These are phyloP conservation scores for Exophiala spinifera DNA, from an alignment of 2,329 filamentous ascomycete genomes.

Conservation along the genomic window DNA sequence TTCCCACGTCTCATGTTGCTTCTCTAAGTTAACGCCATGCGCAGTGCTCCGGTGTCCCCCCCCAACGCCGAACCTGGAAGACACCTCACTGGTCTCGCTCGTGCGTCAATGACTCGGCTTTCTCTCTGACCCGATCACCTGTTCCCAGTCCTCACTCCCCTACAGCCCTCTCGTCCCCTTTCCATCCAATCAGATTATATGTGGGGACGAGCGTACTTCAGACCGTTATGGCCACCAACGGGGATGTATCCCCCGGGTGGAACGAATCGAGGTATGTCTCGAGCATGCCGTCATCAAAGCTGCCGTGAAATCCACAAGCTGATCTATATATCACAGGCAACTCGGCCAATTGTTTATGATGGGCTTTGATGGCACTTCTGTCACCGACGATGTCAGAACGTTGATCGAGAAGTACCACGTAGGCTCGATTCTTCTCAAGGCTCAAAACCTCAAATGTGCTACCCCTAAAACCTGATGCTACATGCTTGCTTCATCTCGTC, in stretches of 20 bases:
- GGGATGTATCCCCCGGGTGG: conserved; percentile 33
- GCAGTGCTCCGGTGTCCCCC: conserved; percentile 10
- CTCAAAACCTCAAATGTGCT: conserved; percentile 64
- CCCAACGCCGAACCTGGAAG: background rate
- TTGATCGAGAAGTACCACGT: conserved; percentile 70
- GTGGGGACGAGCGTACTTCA: conserved; percentile 10
- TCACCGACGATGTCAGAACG: conserved; percentile 60
- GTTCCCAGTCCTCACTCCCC: conserved; percentile 19
- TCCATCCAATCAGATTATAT: conserved; percentile 24
- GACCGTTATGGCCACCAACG: conserved; percentile 25
- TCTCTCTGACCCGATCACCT: conserved; percentile 5
- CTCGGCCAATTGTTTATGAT: conserved; percentile 63
- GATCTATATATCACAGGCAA: conserved; percentile 66
- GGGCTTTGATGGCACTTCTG: conserved; percentile 64
- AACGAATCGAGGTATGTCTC: conserved; percentile 28
- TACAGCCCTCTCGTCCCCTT: conserved; percentile 10
- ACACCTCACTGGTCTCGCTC: conserved; percentile 1
- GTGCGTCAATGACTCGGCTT: conserved; percentile 7
- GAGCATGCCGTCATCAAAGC: conserved; percentile 10
- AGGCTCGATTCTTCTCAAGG: conserved; percentile 71
- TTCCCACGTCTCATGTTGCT: conserved; percentile 16
- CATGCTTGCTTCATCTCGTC: conserved; percentile 20
- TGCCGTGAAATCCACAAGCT: conserved; percentile 36
- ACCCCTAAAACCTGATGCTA: conserved; percentile 10
- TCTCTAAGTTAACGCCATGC: conserved; percentile 19